A percentile compares a stretch with the other conserved stretches of the same genome.
Evolutionary conservation across 306 rosid species (phyloP).

Genomic region (Quillaja saponaria): DNA sequence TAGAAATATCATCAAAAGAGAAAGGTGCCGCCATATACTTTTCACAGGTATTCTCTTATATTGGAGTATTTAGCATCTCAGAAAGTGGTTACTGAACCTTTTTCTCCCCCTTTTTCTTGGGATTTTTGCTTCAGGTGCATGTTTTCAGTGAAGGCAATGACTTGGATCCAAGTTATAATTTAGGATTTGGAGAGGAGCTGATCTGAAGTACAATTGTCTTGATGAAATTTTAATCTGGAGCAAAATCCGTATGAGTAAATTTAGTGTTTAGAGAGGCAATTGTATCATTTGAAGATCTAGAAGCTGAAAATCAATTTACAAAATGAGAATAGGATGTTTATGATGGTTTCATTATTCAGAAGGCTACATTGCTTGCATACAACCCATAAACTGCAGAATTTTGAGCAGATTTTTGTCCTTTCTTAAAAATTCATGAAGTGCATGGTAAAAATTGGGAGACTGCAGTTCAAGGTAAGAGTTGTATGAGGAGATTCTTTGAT

Average conservation of each 20-base stretch:
- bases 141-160: constrained; percentile 22
- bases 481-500: too few species aligned
- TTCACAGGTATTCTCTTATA: constrained; percentile 37
- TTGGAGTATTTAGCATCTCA: constrained; percentile 9
- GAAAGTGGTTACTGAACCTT: neutral
- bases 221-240: neutral
- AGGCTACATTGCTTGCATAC: neutral
- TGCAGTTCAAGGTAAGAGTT: too few species aligned
- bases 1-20: constrained; percentile 22
- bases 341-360: constrained; percentile 9
- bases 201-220: constrained; percentile 10
- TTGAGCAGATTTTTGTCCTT: too few species aligned
- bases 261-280: neutral
- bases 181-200: constrained; percentile 14
- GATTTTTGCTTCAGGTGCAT: constrained; percentile 31
- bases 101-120: constrained; percentile 8
- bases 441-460: too few species aligned
- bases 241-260: too few species aligned
- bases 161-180: constrained; percentile 22
- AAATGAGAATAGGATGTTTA: constrained; percentile 3
- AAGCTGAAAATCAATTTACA: constrained; percentile 6
- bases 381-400: neutral
- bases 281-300: constrained; percentile 24
- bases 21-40: constrained; percentile 33
- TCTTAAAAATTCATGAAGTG: too few species aligned